Conservation (phyloP, 2,329 filamentous ascomycete genomes). For the Davidsoniella eucalypti region DNA sequence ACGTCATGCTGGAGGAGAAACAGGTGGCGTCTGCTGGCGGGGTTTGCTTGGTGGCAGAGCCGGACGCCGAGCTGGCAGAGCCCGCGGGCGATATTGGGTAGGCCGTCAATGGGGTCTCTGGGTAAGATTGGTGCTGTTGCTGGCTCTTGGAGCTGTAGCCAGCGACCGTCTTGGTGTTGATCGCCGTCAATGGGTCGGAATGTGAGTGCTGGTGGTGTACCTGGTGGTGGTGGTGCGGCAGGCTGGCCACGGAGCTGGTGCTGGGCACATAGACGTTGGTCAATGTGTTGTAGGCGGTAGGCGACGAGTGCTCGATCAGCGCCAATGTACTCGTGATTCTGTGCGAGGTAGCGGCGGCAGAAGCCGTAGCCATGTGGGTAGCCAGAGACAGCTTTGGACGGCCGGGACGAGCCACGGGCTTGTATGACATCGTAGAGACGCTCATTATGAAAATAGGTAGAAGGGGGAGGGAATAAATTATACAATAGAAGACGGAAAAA, state of each 20-base stretch:
- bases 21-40: constrained; percentile 24
- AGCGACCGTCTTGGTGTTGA: constrained; percentile 19
- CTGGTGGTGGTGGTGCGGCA: constrained; percentile 25
- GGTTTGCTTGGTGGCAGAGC: constrained; percentile 8
- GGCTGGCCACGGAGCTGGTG: no score
- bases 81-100: constrained; percentile 31
- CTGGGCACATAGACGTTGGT: constrained; percentile 39
- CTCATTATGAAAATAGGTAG: constrained; percentile 7
- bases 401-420: constrained; percentile 1
- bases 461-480: not conserved
- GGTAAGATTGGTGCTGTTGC: constrained; percentile 20
- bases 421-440: constrained; percentile 4
- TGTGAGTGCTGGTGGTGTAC: not conserved
- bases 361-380: constrained; percentile 23
- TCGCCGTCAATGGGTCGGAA: constrained; percentile 7
- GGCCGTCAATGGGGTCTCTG: constrained; percentile 37
- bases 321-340: constrained; percentile 20
- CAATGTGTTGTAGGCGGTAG: constrained; percentile 48
- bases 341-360: constrained; percentile 19
- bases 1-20: constrained; percentile 40
- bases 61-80: no score
- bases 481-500: not conserved
- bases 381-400: constrained; percentile 23
- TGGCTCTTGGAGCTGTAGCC: no score
- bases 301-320: constrained; percentile 38